These are phyloP conservation scores for Apiospora koreana DNA, from an alignment of 2,329 filamentous ascomycete species.

Conservation along the genomic window DNA sequence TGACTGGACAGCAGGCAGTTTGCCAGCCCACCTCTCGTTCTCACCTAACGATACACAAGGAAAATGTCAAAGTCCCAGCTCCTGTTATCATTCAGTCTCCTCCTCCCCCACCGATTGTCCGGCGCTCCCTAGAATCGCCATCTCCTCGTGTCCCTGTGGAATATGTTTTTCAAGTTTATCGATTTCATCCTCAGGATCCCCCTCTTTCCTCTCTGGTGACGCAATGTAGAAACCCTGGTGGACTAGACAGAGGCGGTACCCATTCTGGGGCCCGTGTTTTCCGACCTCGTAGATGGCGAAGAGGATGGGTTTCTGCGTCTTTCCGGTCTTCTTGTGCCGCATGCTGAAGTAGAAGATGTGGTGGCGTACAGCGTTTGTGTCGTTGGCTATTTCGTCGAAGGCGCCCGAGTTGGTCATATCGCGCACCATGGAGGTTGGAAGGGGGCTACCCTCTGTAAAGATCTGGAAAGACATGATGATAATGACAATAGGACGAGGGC, in stretches of 20 bases:
- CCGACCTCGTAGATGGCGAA: conserved; percentile 3
- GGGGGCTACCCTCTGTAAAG: not conserved
- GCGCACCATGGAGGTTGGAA: not conserved
- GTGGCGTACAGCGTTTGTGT: not conserved
- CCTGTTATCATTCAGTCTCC: not conserved
- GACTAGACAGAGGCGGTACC: conserved; percentile 4
- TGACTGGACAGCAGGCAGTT: too few relatives aligned
- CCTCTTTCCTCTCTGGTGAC: not conserved
- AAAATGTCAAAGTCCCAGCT: too few relatives aligned
- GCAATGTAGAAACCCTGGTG: not conserved
- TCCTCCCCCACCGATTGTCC: not conserved
- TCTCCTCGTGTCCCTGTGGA: conserved; percentile 8
- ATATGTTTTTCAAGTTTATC: not conserved
- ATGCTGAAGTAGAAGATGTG: not conserved
- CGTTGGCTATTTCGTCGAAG: not conserved
- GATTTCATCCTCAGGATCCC: not conserved
- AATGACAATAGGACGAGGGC: not conserved
- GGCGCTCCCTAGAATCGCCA: not conserved
- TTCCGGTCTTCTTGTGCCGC: not conserved
- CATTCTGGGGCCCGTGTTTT: conserved; percentile 3
- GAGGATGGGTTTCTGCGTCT: not conserved
- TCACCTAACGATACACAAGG: too few relatives aligned
- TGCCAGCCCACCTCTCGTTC: too few relatives aligned
- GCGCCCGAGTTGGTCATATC: not conserved
- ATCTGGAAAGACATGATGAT: not conserved